Conservation (phyloP, 169 alveolate species). For the Cyclospora cayetanensis region DNA sequence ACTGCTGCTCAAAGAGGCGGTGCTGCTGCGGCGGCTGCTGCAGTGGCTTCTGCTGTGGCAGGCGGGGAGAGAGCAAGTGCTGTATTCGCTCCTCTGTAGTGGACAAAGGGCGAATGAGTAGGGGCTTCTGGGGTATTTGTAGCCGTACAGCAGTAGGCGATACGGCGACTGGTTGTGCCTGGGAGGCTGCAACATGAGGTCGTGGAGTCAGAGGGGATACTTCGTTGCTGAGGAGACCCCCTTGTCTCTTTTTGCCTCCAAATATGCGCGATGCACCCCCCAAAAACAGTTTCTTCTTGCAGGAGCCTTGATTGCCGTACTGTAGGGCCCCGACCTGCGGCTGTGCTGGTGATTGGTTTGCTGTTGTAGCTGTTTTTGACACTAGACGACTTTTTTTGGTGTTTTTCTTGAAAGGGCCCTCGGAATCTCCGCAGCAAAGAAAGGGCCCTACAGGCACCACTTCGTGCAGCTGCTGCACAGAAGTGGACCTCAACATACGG, state of each 20-base stretch:
- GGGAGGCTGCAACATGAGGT: not conserved
- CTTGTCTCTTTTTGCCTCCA: not conserved
- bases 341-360: slow-evolving; percentile 4
- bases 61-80: not conserved
- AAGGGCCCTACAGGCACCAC: slow-evolving; percentile 33
- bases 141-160: not conserved
- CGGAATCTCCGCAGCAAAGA: not conserved
- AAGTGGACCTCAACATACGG: not conserved
- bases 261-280: slow-evolving; percentile 5
- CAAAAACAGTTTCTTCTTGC: not conserved
- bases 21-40: not conserved
- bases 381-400: not conserved
- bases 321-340: not conserved
- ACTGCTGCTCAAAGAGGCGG: not conserved
- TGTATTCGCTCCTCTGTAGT: not conserved
- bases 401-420: slow-evolving; percentile 23
- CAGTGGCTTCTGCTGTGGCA: not conserved
- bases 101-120: not conserved
- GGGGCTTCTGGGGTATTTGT: not conserved
- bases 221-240: not conserved
- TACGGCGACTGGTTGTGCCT: not conserved
- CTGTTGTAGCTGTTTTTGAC: not conserved
- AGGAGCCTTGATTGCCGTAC: not conserved
- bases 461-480: not conserved
- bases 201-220: slow-evolving; percentile 8